A percentile compares a stretch with the other conserved stretches of the same genome.
Evolutionary conservation across 1,139 yeast genomes (phyloP).

Genomic region (Taiozyma sp.): DNA sequence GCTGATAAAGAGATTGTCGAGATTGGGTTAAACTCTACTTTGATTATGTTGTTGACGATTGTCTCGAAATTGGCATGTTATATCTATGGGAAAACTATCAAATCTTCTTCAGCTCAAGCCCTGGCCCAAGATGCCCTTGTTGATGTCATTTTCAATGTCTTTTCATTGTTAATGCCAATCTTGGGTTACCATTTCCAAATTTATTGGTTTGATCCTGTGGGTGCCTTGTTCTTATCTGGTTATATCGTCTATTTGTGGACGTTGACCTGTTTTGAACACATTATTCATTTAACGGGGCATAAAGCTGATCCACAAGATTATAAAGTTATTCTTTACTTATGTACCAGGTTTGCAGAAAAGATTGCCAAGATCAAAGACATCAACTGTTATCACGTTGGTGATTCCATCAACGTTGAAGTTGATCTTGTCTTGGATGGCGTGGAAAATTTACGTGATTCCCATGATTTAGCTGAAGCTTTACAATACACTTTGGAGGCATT

Average conservation of each 20-base stretch:
- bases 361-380: constrained; percentile 62
- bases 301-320: constrained; percentile 61
- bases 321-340: constrained; percentile 62
- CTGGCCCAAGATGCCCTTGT: constrained; percentile 80
- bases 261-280: constrained; percentile 61
- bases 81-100: constrained; percentile 59
- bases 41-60: constrained; percentile 62
- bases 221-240: constrained; percentile 59
- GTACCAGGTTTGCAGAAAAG: constrained; percentile 65
- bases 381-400: constrained; percentile 78
- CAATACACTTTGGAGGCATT: constrained; percentile 77
- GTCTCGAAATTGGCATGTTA: constrained; percentile 57
- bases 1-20: constrained; percentile 35
- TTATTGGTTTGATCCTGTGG: constrained; percentile 77
- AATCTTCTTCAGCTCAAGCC: constrained; percentile 70
- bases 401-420: constrained; percentile 69
- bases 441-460: constrained; percentile 55
- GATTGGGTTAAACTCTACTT: constrained; percentile 50
- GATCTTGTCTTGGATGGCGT: constrained; percentile 59
- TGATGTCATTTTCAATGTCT: constrained; percentile 66
- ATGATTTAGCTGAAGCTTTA: constrained; percentile 76
- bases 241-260: constrained; percentile 68
- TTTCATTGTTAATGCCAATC: constrained; percentile 68
- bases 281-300: constrained; percentile 71
- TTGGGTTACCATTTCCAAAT: constrained; percentile 45